These are phyloP conservation scores for Gossypium trilobum DNA, from an alignment of 441 rosid species.

Conservation along the genomic window DNA sequence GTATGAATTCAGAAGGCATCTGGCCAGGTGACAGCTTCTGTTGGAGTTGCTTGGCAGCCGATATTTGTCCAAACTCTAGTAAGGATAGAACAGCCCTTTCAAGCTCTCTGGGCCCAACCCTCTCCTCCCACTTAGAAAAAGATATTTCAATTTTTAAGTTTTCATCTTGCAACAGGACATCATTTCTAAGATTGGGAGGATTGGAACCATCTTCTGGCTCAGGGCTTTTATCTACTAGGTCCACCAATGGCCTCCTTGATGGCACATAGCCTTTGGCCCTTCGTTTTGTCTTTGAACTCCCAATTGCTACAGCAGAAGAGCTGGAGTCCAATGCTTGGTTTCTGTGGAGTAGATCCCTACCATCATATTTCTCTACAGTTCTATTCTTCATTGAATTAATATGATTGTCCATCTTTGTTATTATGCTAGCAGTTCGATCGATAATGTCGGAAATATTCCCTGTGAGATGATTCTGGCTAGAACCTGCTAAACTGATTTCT, in stretches of 20 bases:
- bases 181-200: slow-evolving; percentile 39
- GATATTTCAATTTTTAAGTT: slow-evolving; percentile 54
- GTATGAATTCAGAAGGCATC: slow-evolving; percentile 63
- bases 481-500: slow-evolving; percentile 36
- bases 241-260: slow-evolving; percentile 51
- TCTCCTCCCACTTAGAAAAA: slow-evolving; percentile 91
- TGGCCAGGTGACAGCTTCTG: slow-evolving; percentile 74
- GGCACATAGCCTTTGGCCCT: slow-evolving; percentile 69
- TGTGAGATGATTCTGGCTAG: slow-evolving; percentile 33
- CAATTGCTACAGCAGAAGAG: slow-evolving; percentile 35
- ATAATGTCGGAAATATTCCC: slow-evolving; percentile 61
- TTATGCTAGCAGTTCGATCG: slow-evolving; percentile 73
- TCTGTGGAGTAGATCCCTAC: slow-evolving; percentile 45
- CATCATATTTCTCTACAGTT: slow-evolving; percentile 55
- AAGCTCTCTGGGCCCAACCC: slow-evolving; percentile 75
- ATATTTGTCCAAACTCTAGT: slow-evolving; percentile 87
- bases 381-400: slow-evolving; percentile 57
- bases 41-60: slow-evolving; percentile 97
- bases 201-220: slow-evolving; percentile 56
- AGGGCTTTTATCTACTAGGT: slow-evolving; percentile 43
- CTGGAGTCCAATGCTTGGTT: slow-evolving; percentile 50
- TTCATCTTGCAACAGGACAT: slow-evolving; percentile 62
- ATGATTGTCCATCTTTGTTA: slow-evolving; percentile 90
- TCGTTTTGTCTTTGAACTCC: slow-evolving; percentile 56
- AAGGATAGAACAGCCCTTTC: slow-evolving; percentile 93